Conservation (phyloP, 2,329 filamentous ascomycete genomes). For the Nakataea oryzae region DNA sequence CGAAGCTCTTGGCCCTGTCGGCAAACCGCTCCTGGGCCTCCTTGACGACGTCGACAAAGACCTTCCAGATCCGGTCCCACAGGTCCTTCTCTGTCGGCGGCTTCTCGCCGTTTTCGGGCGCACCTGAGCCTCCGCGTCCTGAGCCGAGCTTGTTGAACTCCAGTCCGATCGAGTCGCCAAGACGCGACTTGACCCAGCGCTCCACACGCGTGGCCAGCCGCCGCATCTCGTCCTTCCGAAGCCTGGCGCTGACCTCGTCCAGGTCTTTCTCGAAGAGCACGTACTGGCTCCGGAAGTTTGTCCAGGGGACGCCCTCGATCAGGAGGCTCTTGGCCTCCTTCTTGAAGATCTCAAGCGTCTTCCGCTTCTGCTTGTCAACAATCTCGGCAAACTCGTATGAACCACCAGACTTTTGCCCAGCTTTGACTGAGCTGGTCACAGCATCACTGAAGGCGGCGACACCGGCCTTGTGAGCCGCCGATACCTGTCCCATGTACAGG, state of each 20-base stretch:
- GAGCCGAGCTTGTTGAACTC: constrained; percentile 96
- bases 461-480: constrained; percentile 80
- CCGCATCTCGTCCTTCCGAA: constrained; percentile 94
- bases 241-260: constrained; percentile 71
- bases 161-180: constrained; percentile 78
- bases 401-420: constrained; percentile 82
- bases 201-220: constrained; percentile 84
- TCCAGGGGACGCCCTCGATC: constrained; percentile 78
- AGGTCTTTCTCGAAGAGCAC: constrained; percentile 80
- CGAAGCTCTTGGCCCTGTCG: constrained; percentile 84
- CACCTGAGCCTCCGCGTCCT: constrained; percentile 71
- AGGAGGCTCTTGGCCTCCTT: constrained; percentile 62
- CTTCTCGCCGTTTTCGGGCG: constrained; percentile 68
- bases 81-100: constrained; percentile 69
- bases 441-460: constrained; percentile 78
- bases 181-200: constrained; percentile 80
- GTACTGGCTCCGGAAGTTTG: constrained; percentile 73
- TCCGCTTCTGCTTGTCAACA: constrained; percentile 71
- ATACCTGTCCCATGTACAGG: constrained; percentile 80
- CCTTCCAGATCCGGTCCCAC: constrained; percentile 90
- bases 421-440: constrained; percentile 78
- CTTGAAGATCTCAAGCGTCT: constrained; percentile 65
- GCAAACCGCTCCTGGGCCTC: constrained; percentile 81
- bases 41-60: constrained; percentile 72
- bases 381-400: constrained; percentile 94